A percentile compares a stretch with the other conserved stretches of the same genome.
Conservation (phyloP, 2,329 filamentous ascomycete genomes). For the Botrytis paeoniae region DNA sequence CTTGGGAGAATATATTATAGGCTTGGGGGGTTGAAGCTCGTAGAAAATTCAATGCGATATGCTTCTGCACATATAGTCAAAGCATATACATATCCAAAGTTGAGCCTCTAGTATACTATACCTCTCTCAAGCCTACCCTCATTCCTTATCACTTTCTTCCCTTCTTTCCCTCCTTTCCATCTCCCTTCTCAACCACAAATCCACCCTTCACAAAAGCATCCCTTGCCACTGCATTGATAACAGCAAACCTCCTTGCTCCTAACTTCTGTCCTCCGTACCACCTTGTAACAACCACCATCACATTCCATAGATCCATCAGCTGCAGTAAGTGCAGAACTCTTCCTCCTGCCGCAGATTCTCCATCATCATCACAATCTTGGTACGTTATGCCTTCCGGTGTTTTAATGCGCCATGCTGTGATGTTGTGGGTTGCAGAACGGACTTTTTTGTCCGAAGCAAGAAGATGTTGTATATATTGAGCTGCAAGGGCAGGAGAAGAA, state of each 20-base stretch:
- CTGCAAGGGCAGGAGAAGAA: conserved; percentile 66
- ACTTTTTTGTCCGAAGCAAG: conserved; percentile 80
- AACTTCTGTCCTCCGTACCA: conserved; percentile 95
- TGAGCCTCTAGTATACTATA: background rate
- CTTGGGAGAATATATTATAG: background rate
- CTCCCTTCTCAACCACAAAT: conserved; percentile 53
- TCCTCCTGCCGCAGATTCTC: conserved; percentile 86
- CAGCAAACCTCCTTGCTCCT: conserved; percentile 82
- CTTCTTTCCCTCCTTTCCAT: conserved; percentile 43
- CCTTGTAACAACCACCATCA: conserved; percentile 85
- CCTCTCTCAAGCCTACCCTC: background rate
- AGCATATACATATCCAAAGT: background rate
- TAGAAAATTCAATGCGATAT: background rate
- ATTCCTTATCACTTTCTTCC: conserved; percentile 26
- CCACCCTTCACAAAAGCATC: conserved; percentile 80
- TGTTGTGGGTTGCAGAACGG: conserved; percentile 89
- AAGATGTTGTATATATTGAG: conserved; percentile 68
- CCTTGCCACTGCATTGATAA: conserved; percentile 83
- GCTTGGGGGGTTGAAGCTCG: background rate
- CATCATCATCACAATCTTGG: conserved; percentile 95
- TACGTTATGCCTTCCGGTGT: conserved; percentile 54
- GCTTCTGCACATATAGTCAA: background rate
- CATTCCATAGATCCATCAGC: conserved; percentile 90
- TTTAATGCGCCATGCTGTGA: conserved; percentile 86
- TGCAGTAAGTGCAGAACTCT: conserved; percentile 87